Percentiles rank a stretch among this genome's conserved stretches.
Conservation (phyloP, 2,329 filamentous ascomycete species). For the Aspergillus sp. region DNA sequence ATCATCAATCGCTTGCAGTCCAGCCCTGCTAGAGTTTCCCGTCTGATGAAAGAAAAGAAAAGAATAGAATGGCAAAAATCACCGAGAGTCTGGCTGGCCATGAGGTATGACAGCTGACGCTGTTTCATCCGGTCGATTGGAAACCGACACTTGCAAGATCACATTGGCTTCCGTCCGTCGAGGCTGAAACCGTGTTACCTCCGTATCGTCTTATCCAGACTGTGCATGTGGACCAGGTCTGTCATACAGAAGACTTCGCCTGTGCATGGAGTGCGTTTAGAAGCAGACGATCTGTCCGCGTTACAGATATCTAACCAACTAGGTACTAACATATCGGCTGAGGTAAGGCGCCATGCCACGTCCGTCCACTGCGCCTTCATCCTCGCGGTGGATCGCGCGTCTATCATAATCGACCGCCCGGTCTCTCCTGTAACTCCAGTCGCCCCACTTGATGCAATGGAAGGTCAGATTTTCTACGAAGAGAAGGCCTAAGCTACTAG, state of each 20-base stretch:
- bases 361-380: not conserved
- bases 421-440: not conserved
- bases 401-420: not conserved
- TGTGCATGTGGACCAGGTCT: not conserved
- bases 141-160: slow-evolving; percentile 1
- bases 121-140: slow-evolving; percentile 21
- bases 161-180: slow-evolving; percentile 1
- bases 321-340: not conserved
- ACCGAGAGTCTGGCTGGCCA: not conserved
- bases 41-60: not conserved
- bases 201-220: not conserved
- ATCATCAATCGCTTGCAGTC: not conserved
- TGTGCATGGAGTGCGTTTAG: not conserved
- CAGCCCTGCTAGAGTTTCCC: not conserved
- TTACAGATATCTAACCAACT: not conserved
- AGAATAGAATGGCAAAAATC: not conserved
- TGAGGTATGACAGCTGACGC: slow-evolving; percentile 3
- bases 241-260: not conserved
- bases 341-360: not conserved
- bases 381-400: not conserved
- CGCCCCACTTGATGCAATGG: not conserved
- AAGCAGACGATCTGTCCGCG: not conserved
- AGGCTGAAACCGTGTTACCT: slow-evolving; percentile 11
- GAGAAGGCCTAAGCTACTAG: slow-evolving; percentile 1
- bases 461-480: not conserved